Percentiles rank a stretch among this genome's conserved stretches.
Conservation (phyloP, 2,329 filamentous ascomycete species). For the Ophiostoma himal-ulmi region DNA sequence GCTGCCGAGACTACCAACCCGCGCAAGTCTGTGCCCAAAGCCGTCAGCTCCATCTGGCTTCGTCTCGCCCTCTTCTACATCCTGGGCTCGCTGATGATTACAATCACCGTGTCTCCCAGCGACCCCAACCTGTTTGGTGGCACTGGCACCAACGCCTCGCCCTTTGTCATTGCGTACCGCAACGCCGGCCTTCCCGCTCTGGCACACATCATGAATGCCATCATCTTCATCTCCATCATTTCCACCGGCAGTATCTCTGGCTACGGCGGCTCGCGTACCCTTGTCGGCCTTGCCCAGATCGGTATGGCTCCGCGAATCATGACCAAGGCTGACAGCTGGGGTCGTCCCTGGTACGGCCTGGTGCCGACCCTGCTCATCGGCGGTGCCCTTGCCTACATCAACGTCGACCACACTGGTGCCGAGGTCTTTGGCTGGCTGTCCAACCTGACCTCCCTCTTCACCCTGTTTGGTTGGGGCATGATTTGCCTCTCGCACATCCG, state of each 20-base stretch:
- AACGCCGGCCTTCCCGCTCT: slow-evolving; percentile 48
- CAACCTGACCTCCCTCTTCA: slow-evolving; percentile 18
- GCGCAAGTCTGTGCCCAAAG: slow-evolving; percentile 66
- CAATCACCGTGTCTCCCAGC: slow-evolving; percentile 44
- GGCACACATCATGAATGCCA: slow-evolving; percentile 52
- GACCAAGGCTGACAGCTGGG: slow-evolving; percentile 14
- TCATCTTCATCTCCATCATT: slow-evolving; percentile 51
- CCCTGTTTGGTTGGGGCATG: slow-evolving; percentile 20
- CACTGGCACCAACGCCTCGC: slow-evolving; percentile 43
- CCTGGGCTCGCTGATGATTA: slow-evolving; percentile 46
- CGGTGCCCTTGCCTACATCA: slow-evolving; percentile 19
- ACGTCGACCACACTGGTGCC: slow-evolving; percentile 22
- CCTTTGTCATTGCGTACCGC: slow-evolving; percentile 53
- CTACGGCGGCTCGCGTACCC: slow-evolving; percentile 17
- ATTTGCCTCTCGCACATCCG: slow-evolving; percentile 18
- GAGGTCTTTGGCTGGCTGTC: slow-evolving; percentile 22
- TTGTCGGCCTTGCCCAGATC: slow-evolving; percentile 22
- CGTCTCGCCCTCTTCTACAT: slow-evolving; percentile 41
- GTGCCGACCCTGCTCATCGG: slow-evolving; percentile 19
- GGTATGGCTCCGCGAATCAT: slow-evolving; percentile 17
- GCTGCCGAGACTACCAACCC: slow-evolving; percentile 67
- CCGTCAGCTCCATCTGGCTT: slow-evolving; percentile 66
- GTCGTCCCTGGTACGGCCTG: slow-evolving; percentile 21
- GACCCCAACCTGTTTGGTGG: slow-evolving; percentile 43
- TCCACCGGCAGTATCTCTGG: slow-evolving; percentile 13